Base-by-base conservation (phyloP, 2,329 filamentous ascomycete genomes). In the Lecanicillium sp. region DNA sequence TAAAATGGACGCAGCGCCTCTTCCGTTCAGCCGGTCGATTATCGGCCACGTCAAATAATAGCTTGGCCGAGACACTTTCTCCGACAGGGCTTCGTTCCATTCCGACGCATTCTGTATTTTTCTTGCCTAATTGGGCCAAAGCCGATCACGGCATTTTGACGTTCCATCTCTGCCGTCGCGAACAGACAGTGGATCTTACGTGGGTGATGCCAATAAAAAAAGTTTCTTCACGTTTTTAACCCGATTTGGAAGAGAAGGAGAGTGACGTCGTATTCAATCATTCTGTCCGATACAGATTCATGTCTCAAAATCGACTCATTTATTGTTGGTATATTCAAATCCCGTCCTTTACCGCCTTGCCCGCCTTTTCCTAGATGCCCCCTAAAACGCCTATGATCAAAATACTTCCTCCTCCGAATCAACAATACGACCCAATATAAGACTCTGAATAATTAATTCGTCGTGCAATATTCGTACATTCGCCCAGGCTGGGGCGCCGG, bases 401-500 rank as follows among this genome's bases (percentile, higher is more conserved):
- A 49, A 49, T 10, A 26, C 32, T 20, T 21, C 44, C 55, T 80
- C 75, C 11, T 69, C 73, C 42, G 80, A 77, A 52, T 87, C 84
- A 44, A 90, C 78, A 56, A 96, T 67, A 52, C 82, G 79, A 1
- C 90, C 91, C 43, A 95, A 64, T 54, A 98, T 96, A 51, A 97
- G 70, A 64, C 90, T 96, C 72, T 98, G 91, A 48, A 95, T 83
- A 19, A 97, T 81, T 61, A 91, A 81, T 66, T 97, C 91, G 62
- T 94, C 85, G 48, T 83, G 85, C 44, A 95, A 77, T 37, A 93
- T 76, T 53, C 76, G 78, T 30, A 90, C 72, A 51, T 67, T 76
- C 8, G 36, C 20, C 24, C 39, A 55, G 37, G 38, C 61, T 49
- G 51, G 67, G 59, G 26, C 61, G 2, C 32, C 26, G 40, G 56